These are phyloP conservation scores for Tetrapyrgos nigripes DNA, from an alignment of 1,284 basidiomycete species.

Conservation along the genomic window DNA sequence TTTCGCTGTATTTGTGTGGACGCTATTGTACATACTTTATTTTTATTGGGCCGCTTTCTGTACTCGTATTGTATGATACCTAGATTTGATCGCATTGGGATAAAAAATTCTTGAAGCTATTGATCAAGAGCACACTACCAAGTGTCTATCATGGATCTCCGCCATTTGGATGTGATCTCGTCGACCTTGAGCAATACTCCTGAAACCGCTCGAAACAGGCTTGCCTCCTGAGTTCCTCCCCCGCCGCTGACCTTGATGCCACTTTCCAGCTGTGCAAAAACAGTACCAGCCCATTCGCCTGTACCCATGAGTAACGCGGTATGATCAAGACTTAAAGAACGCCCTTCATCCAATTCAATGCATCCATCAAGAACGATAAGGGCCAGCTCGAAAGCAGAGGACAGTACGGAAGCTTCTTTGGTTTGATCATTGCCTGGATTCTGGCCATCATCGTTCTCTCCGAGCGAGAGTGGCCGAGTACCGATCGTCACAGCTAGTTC, in stretches of 20 bases:
- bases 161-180: constrained; percentile 79
- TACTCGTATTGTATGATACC: neutral
- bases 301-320: constrained; percentile 72
- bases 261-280: constrained; percentile 72
- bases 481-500: constrained; percentile 85
- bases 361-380: constrained; percentile 80
- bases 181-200: constrained; percentile 85
- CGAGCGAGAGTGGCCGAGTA: constrained; percentile 62
- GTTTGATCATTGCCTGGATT: constrained; percentile 26
- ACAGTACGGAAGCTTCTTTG: constrained; percentile 76
- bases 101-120: neutral
- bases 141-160: constrained; percentile 62
- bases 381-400: constrained; percentile 77
- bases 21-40: neutral
- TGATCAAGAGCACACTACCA: neutral
- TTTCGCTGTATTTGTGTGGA: no score
- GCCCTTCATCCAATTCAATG: constrained; percentile 78
- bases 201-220: constrained; percentile 72
- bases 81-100: neutral
- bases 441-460: constrained; percentile 50
- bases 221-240: constrained; percentile 67
- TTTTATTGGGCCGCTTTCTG: neutral
- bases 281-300: constrained; percentile 81
- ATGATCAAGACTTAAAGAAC: constrained; percentile 77
- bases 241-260: constrained; percentile 68